A percentile compares a stretch with the other conserved stretches of the same genome.
phyloP scores from a whole-genome alignment of 2,329 filamentous ascomycete genomes.

The Calycina marina region DNA sequence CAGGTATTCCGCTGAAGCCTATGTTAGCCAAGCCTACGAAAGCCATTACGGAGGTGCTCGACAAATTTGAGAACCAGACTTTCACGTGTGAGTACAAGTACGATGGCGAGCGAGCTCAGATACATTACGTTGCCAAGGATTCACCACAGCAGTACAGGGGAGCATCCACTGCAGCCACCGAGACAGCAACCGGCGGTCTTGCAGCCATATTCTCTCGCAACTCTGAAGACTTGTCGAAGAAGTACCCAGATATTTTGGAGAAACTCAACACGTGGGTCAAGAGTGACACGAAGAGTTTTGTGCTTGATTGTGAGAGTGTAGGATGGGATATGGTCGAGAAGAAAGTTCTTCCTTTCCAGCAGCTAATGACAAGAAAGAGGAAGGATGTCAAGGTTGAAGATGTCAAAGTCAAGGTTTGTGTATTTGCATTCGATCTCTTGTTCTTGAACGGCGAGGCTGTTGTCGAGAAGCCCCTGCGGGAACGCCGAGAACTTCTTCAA shows the following conservation, averaged over 20 bases:
- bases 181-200: constrained; percentile 42
- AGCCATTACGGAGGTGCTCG: constrained; percentile 91
- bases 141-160: constrained; percentile 54
- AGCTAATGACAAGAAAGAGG: constrained; percentile 93
- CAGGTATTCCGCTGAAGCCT: constrained; percentile 88
- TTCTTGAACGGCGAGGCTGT: constrained; percentile 86
- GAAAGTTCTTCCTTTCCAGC: constrained; percentile 93
- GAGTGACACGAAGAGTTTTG: constrained; percentile 79
- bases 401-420: constrained; percentile 91
- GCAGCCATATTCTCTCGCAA: constrained; percentile 94
- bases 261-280: constrained; percentile 87
- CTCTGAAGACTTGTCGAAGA: constrained; percentile 91
- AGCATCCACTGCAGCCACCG: constrained; percentile 42
- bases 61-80: constrained; percentile 86
- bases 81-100: constrained; percentile 99
- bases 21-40: constrained; percentile 99
- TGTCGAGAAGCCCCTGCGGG: constrained; percentile 74
- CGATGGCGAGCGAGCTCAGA: constrained; percentile 94
- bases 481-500: constrained; percentile 64
- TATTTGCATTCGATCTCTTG: constrained; percentile 90
- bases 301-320: constrained; percentile 96
- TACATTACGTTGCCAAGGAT: constrained; percentile 86
- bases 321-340: constrained; percentile 93
- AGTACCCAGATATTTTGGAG: constrained; percentile 88
- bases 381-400: constrained; percentile 95